Evolutionary conservation across 108 stramenopile species (phyloP), one percentile per base, ranked within the genome.

Genomic region (Fragilariopsis cylindrus): DNA sequence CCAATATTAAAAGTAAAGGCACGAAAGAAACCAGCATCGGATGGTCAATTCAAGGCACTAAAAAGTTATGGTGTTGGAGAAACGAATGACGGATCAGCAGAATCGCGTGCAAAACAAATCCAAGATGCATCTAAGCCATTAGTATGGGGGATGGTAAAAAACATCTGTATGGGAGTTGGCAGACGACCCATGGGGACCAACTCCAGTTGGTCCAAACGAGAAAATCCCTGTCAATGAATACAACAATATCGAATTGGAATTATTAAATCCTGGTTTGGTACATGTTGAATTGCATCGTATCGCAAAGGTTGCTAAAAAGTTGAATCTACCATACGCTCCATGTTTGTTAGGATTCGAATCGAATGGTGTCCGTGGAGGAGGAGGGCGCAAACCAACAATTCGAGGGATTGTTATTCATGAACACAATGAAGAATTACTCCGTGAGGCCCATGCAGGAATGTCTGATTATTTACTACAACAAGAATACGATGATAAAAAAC

Each of bases 321-420:
- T 96, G 8, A 83, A 80, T 9, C 83, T 96, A 54, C 90, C 94
- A 1, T 96, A 96, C 60, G 91, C 90, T 45, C 95, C 95, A 0
- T 96, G 95, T 60, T 75, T 96, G 75, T 40, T 90, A n/a, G 95
- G 92, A 3, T 96, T 90, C 73, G 92, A 96, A 69, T 88, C 87
- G 3, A 87, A 92, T 52, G 84, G 87, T 46, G 30, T 30, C 30
- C 30, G 30, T 30, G 30, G 30, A 30, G 8, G 58, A 9, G 90
- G 92, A 13, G 90, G 91, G 43, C 82, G 92, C 12, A 88, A 81
- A 4, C 91, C 95, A 8, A 87, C 72, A 9, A 89, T 96, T 48
- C 78, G 85, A 45, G 95, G 95, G 3, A 90, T 96, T 54, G 92
- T 92, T 1, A 90, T 94, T 7, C 95, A 96, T 72, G 73, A 81